Base-by-base conservation (phyloP, 495 filamentous ascomycete species). In the Aspergillus nidulans region DNA sequence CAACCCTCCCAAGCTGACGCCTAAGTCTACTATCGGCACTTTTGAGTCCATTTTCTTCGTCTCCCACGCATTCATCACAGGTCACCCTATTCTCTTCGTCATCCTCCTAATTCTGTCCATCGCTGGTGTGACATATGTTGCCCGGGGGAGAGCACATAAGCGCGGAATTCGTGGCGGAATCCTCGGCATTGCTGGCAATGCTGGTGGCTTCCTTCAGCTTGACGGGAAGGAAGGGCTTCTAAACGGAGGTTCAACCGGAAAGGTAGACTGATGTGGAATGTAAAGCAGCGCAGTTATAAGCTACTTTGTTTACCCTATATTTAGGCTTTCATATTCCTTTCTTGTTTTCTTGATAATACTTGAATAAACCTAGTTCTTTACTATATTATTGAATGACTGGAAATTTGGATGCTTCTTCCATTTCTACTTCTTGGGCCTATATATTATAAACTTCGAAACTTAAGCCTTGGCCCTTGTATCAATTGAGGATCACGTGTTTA, bases 11-110 rank as follows among this genome's bases (percentile, higher is more conserved):
- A 89, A 91, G 66, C 85, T 98, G 61, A 85, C 81, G 57, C 80
- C 90, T 13, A 98, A 96, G 75, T 90, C 90, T 39, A 92, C 91
- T 44, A 85, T 90, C 57, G 85, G 86, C 49, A 76, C 77, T 25
- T 73, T 96, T 51, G 85, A 89, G 69, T 84, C 85, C 51, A 71
- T 92, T 42, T 87, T 92, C 70, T 94, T 92, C 71, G 82, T 84
- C 56, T 80, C 91, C 23, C 77, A 84, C 42, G 74, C 81, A 43
- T 85, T 84, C 59, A 82, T 86, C 60, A 69, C 75, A 39, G 80
- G 80, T 38, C 91, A 95, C 64, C 91, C 89, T 1, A 89, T 82
- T 64, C 75, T 91, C 52, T 83, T 83, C 47, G 64, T 87, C 52
- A 81, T 80, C 30, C 67, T 87, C 41, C 63, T 89, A 47, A 71